Conservation (phyloP, 148 eudicot genomes). For the Spergularia marina region DNA sequence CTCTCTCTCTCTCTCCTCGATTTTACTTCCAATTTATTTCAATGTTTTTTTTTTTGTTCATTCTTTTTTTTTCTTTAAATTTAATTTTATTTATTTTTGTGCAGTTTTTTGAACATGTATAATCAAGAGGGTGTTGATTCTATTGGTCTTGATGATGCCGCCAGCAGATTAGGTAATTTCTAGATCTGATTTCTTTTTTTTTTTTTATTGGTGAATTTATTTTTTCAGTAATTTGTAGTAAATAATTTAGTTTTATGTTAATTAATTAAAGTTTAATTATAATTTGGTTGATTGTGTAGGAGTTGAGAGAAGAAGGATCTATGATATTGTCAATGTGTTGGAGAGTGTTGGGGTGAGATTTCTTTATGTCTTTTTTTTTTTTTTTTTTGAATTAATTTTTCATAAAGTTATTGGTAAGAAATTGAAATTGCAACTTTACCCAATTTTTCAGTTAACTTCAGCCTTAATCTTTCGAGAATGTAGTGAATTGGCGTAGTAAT, state of each 20-base stretch:
- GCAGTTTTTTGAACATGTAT: constrained; percentile 86
- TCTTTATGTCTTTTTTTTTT: neutral
- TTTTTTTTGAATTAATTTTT: no score
- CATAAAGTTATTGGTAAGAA: neutral
- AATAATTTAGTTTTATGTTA: neutral
- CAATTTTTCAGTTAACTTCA: neutral
- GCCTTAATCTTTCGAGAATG: no score
- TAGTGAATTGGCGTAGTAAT: no score
- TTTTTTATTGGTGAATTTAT: neutral
- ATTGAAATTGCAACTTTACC: neutral
- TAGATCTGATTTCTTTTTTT: constrained; percentile 19
- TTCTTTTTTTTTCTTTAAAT: neutral
- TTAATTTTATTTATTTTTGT: constrained; percentile 7
- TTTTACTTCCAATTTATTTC: neutral
- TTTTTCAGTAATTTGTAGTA: neutral
- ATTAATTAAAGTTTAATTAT: neutral
- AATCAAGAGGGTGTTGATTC: constrained; percentile 78
- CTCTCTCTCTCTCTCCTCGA: constrained; percentile 1
- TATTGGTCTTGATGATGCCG: constrained; percentile 89
- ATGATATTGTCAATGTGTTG: constrained; percentile 90
- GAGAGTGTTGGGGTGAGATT: constrained; percentile 90
- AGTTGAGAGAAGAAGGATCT: constrained; percentile 97
- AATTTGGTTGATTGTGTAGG: constrained; percentile 38
- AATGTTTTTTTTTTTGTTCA: neutral
- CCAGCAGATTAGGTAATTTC: constrained; percentile 55